Evolutionary conservation across 306 rosid genomes (phyloP), one percentile per base, ranked within the genome.

Genomic region (Cucumis sativus): DNA sequence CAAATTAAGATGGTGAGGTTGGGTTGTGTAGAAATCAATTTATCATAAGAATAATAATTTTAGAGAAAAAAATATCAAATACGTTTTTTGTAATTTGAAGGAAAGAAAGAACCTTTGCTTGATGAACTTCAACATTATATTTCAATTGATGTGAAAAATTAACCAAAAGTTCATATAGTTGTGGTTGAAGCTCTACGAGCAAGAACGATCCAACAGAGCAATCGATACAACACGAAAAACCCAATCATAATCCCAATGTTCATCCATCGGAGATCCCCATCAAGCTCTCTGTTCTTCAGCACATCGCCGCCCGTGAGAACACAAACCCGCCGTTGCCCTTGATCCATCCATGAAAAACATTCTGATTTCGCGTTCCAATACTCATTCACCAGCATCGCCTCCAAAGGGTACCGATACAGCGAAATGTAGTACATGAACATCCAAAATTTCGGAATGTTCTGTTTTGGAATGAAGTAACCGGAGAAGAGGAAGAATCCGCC

Each of bases 351-450:
- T 20, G 83, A 77, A 70, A 85, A 85, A 43, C 91, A 88, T 77
- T 85, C 79, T 10, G 60, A 71, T 76, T 71, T 76, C 79, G 64
- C 79, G 58, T 79, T 77, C 98, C 96, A 92, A 41, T 92, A 94
- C 86, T 94, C 98, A 68, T 94, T 94, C 57, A 84, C 87, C 12
- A 92, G 85, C 66, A 94, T 76, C 4, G 93, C 84, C 83, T 94
- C 98, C 83, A 94, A 81, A 1, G 98, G 97, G 84, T 92, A 94
- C 78, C 89, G 88, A 82, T 94, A 94, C 30, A 94, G 86, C 0
- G 98, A 94, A 63, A 94, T 96, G 49, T 92, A 94, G 87, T 94
- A 92, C 98, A 94, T 90, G 80, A 94, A 94, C 49, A 92, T 79
- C 98, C 98, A 94, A 58, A 85, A 89, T 15, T 87, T 92, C 12